A percentile compares a stretch with the other conserved stretches of the same genome.
phyloP scores from a whole-genome alignment of 441 rosid genomes.

The Jatropha podagrica region DNA sequence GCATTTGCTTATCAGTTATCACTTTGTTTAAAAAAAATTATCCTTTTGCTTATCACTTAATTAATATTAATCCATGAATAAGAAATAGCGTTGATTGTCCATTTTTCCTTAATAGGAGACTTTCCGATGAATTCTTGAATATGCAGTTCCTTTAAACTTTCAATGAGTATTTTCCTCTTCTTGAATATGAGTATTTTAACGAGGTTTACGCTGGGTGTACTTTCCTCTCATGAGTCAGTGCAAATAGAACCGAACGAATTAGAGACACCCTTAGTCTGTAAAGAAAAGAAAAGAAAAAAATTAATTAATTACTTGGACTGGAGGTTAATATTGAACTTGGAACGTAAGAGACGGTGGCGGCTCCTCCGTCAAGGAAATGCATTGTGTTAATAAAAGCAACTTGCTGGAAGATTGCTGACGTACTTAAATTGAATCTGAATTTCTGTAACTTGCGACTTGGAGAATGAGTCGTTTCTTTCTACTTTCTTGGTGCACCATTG shows the following conservation, averaged over 20 bases:
- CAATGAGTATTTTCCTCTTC: no score
- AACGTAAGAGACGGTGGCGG: background rate
- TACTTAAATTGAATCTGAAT: background rate
- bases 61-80: no score
- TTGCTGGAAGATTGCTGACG: background rate
- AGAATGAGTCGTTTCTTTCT: background rate
- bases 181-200: no score
- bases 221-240: no score
- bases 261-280: no score
- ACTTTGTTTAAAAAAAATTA: background rate
- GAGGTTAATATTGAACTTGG: background rate
- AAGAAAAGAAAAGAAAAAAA: background rate
- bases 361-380: conserved; percentile 19
- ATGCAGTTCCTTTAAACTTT: no score
- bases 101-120: no score
- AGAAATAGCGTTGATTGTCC: no score
- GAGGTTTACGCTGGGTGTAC: no score
- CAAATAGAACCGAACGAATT: no score
- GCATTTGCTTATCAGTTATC: background rate
- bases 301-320: background rate
- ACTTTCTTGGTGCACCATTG: conserved; percentile 10
- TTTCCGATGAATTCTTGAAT: no score
- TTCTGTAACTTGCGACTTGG: background rate
- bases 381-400: conserved; percentile 4
- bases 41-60: background rate